Evolutionary conservation across 2,329 filamentous ascomycete genomes (phyloP).

Genomic region (Pseudogymnoascus sp.): DNA sequence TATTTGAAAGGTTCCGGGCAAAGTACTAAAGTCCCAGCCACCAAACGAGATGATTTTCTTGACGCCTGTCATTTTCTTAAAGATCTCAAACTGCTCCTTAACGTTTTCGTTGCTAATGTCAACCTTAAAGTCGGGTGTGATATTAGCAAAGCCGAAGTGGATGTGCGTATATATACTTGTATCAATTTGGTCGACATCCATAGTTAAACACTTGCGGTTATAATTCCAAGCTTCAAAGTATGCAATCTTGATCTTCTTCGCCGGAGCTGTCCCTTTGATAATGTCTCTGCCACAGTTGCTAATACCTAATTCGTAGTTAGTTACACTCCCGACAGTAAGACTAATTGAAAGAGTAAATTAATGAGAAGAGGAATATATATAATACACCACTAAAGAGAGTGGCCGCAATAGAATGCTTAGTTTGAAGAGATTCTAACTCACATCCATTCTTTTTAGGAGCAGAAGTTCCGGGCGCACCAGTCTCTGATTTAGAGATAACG

Average conservation of each 20-base stretch:
- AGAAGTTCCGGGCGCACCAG: slow-evolving; percentile 31
- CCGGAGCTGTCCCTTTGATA: slow-evolving; percentile 17
- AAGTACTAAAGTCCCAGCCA: slow-evolving; percentile 37
- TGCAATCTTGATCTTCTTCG: slow-evolving; percentile 20
- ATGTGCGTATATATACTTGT: slow-evolving; percentile 25
- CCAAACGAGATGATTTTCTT: slow-evolving; percentile 39
- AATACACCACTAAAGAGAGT: no score
- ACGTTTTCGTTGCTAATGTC: slow-evolving; percentile 18
- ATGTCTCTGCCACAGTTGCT: slow-evolving; percentile 36
- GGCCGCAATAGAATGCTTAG: no score
- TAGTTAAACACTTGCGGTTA: slow-evolving; percentile 25
- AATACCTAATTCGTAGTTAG: no score
- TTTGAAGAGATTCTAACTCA: slow-evolving; percentile 21
- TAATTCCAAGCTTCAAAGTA: slow-evolving; percentile 31
- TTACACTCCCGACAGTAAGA: no score
- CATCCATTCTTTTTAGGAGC: slow-evolving; percentile 28
- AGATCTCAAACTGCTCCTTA: slow-evolving; percentile 28
- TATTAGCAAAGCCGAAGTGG: slow-evolving; percentile 32
- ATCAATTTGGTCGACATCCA: slow-evolving; percentile 21
- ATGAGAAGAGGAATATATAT: no score
- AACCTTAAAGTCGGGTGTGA: slow-evolving; percentile 28
- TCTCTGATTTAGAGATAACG: slow-evolving; percentile 20
- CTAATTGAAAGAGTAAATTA: no score
- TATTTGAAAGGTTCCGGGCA: slow-evolving; percentile 28
- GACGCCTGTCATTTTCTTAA: slow-evolving; percentile 24